phyloP scores from a whole-genome alignment of 2,329 filamentous ascomycete species.

The Aspergillus phoenicis region DNA sequence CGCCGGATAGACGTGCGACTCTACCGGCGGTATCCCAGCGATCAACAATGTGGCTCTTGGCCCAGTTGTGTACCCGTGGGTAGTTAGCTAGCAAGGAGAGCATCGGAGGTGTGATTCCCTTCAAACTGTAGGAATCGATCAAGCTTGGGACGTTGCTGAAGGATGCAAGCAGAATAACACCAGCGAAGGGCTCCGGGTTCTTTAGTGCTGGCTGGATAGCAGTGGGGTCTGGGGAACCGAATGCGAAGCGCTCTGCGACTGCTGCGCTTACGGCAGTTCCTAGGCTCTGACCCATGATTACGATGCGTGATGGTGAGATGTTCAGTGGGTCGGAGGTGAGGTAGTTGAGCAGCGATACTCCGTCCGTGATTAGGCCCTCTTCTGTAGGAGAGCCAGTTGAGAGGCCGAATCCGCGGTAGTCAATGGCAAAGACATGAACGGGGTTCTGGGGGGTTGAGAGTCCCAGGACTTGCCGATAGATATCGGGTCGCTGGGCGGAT shows the following conservation, averaged over 20 bases:
- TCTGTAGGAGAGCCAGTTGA: constrained; percentile 82
- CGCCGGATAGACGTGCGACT: constrained; percentile 51
- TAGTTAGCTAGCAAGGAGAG: constrained; percentile 73
- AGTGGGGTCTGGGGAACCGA: constrained; percentile 37
- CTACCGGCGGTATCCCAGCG: constrained; percentile 75
- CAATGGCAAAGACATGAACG: constrained; percentile 80
- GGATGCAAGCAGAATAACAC: constrained; percentile 75
- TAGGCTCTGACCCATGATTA: constrained; percentile 82
- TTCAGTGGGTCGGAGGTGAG: constrained; percentile 58
- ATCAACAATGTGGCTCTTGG: constrained; percentile 71
- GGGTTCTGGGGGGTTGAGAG: constrained; percentile 63
- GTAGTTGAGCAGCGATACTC: constrained; percentile 71
- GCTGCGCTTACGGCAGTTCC: constrained; percentile 82
- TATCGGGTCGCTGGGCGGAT: constrained; percentile 73
- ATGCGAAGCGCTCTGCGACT: constrained; percentile 71
- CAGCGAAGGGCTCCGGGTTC: constrained; percentile 67
- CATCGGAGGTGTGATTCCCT: constrained; percentile 72
- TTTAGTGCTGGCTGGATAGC: constrained; percentile 46
- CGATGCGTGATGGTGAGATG: constrained; percentile 71
- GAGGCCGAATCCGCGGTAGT: constrained; percentile 85
- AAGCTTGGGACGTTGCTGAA: constrained; percentile 76
- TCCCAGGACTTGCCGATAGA: constrained; percentile 75
- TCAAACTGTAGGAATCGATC: constrained; percentile 74
- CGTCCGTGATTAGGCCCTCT: constrained; percentile 77
- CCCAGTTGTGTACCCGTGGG: constrained; percentile 63